A percentile compares a stretch with the other conserved stretches of the same genome.
Evolutionary conservation across 257 asterid species (phyloP).

Genomic region (Gentiana straminea): DNA sequence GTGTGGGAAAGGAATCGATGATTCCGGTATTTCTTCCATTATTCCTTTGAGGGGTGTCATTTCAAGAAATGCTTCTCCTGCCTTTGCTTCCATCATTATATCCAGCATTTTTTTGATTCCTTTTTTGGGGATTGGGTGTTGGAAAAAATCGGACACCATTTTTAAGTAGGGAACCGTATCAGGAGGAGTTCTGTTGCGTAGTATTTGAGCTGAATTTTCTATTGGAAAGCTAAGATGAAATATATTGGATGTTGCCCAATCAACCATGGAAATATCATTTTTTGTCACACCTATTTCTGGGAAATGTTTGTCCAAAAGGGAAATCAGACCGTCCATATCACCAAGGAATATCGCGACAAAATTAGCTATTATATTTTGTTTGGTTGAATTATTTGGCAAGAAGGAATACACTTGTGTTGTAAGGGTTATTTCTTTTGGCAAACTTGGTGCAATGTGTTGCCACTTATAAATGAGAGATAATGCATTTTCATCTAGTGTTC

Average conservation of each 20-base stretch:
- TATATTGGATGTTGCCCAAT: slow-evolving; percentile 42
- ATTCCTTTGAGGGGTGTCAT: slow-evolving; percentile 46
- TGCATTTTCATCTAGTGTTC: slow-evolving; percentile 13
- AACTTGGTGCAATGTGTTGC: slow-evolving; percentile 25
- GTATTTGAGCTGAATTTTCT: slow-evolving; percentile 5
- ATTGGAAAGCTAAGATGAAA: slow-evolving; percentile 13
- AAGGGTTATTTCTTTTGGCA: slow-evolving; percentile 22
- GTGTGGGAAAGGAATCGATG: slow-evolving; percentile 38
- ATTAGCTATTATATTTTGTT: slow-evolving; percentile 11
- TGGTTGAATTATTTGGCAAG: not conserved
- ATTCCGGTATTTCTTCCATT: slow-evolving; percentile 28
- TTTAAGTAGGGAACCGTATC: slow-evolving; percentile 30
- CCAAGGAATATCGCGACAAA: slow-evolving; percentile 35
- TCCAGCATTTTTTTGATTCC: slow-evolving; percentile 16
- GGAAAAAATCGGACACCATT: slow-evolving; percentile 36
- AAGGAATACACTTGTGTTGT: slow-evolving; percentile 27
- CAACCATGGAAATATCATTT: slow-evolving; percentile 17
- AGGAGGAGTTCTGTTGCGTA: slow-evolving; percentile 18
- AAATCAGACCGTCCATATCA: not conserved
- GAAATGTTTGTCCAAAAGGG: slow-evolving; percentile 14
- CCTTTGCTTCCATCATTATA: slow-evolving; percentile 9
- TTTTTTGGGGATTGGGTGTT: slow-evolving; percentile 18
- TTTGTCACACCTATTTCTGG: slow-evolving; percentile 31
- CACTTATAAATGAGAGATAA: slow-evolving; percentile 21
- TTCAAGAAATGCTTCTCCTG: slow-evolving; percentile 18